Percentiles rank a stretch among this genome's conserved stretches.
Evolutionary conservation across 805 yeast genomes (phyloP).

Genomic region (Saturnispora diversa): DNA sequence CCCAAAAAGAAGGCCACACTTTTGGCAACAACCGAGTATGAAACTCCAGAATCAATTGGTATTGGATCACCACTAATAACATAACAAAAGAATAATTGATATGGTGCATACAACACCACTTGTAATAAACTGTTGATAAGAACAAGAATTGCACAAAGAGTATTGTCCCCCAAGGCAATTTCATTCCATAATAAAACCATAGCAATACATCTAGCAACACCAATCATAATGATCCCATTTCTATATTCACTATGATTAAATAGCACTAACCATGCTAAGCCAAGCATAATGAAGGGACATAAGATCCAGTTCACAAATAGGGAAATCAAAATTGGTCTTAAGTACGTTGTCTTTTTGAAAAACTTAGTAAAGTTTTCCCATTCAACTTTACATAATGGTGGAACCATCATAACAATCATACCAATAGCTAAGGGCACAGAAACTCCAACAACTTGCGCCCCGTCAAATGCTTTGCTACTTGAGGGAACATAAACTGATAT

Average conservation of each 20-base stretch:
- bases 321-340: slow-evolving; percentile 32
- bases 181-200: slow-evolving; percentile 56
- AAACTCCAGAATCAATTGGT: slow-evolving; percentile 10
- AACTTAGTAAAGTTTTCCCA: slow-evolving; percentile 38
- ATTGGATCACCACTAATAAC: slow-evolving; percentile 30
- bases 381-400: slow-evolving; percentile 46
- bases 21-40: slow-evolving; percentile 37
- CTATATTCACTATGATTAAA: slow-evolving; percentile 42
- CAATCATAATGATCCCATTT: slow-evolving; percentile 50
- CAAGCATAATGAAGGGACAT: slow-evolving; percentile 51
- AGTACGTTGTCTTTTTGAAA: slow-evolving; percentile 15
- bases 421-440: slow-evolving; percentile 43
- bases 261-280: slow-evolving; percentile 44
- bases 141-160: slow-evolving; percentile 46
- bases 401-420: slow-evolving; percentile 48
- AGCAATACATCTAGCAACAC: slow-evolving; percentile 53
- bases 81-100: slow-evolving; percentile 39
- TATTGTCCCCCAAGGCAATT: slow-evolving; percentile 44
- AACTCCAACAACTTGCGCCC: slow-evolving; percentile 32
- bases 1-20: slow-evolving; percentile 49
- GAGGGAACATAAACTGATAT: slow-evolving; percentile 36
- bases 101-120: slow-evolving; percentile 45
- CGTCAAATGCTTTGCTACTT: slow-evolving; percentile 31
- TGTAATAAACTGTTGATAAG: slow-evolving; percentile 44
- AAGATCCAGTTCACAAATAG: slow-evolving; percentile 46